Conservation (phyloP, 1,139 yeast species). For the Arxiozyma bovina region DNA sequence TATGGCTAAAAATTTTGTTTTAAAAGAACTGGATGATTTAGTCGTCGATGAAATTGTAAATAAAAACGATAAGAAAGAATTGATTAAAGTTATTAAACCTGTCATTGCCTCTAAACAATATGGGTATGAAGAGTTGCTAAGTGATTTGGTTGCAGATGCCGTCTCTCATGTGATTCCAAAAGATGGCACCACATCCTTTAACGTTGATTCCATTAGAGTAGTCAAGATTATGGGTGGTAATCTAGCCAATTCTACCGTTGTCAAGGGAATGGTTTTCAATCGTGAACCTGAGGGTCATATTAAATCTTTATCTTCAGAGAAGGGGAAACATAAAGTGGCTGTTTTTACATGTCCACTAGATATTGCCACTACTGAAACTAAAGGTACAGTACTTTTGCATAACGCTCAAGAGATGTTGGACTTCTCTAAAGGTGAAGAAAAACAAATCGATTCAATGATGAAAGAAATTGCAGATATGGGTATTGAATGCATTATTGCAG, state of each 20-base stretch:
- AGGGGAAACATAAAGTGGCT: constrained; percentile 68
- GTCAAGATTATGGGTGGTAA: constrained; percentile 95
- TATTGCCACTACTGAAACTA: constrained; percentile 89
- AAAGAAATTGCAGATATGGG: constrained; percentile 81
- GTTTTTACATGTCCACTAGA: constrained; percentile 92
- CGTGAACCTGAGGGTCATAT: constrained; percentile 90
- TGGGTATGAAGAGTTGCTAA: constrained; percentile 72
- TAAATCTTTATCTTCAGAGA: constrained; percentile 42
- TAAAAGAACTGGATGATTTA: constrained; percentile 57
- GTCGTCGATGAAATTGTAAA: constrained; percentile 57
- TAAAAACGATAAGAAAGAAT: constrained; percentile 46
- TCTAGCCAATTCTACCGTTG: constrained; percentile 61
- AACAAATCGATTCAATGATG: constrained; percentile 79
- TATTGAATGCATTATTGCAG: constrained; percentile 81
- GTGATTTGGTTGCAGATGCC: constrained; percentile 80
- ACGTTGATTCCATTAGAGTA: constrained; percentile 87
- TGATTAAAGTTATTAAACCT: constrained; percentile 70
- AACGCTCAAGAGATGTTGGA: constrained; percentile 96
- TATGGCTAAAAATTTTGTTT: constrained; percentile 68
- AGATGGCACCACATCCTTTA: constrained; percentile 45
- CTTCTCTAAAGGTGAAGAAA: constrained; percentile 93
- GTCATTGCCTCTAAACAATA: constrained; percentile 91
- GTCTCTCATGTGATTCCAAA: constrained; percentile 69
- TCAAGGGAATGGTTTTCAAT: constrained; percentile 97
- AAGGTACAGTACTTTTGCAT: constrained; percentile 91